phyloP scores from a whole-genome alignment of 305 asterid genomes.

The Rubia tinctorum region DNA sequence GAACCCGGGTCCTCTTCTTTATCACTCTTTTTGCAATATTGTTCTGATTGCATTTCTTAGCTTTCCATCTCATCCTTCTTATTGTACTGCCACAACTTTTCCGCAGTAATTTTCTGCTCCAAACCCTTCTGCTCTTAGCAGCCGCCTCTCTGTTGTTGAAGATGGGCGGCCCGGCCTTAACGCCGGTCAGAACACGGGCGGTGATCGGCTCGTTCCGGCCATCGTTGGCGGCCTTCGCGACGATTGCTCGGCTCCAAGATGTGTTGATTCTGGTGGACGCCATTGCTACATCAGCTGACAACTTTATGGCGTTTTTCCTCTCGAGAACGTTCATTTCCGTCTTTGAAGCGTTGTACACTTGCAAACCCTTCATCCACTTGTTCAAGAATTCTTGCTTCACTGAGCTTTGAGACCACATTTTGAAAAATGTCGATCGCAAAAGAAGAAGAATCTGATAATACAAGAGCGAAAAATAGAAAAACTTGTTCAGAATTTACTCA shows the following conservation, averaged over 20 bases:
- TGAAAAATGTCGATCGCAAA: neutral
- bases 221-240: slow-evolving; percentile 33
- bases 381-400: slow-evolving; percentile 60
- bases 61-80: slow-evolving; percentile 21
- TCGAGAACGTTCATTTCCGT: slow-evolving; percentile 49
- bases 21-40: slow-evolving; percentile 45
- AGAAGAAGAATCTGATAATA: neutral
- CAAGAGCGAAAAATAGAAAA: neutral
- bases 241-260: slow-evolving; percentile 60
- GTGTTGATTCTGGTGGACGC: slow-evolving; percentile 56
- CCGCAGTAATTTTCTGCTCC: slow-evolving; percentile 43
- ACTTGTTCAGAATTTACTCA: neutral
- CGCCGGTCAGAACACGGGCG: slow-evolving; percentile 25
- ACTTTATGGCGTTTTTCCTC: slow-evolving; percentile 59
- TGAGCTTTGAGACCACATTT: slow-evolving; percentile 37
- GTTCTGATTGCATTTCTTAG: neutral
- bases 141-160: too few species aligned
- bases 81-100: slow-evolving; percentile 27
- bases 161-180: neutral
- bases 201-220: slow-evolving; percentile 24
- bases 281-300: slow-evolving; percentile 80
- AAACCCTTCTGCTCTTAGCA: slow-evolving; percentile 18
- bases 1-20: slow-evolving; percentile 57
- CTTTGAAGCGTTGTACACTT: slow-evolving; percentile 37
- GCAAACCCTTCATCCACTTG: slow-evolving; percentile 73